A percentile compares a stretch with the other conserved stretches of the same genome.
Conservation (phyloP, 495 filamentous ascomycete species). For the Tricharina praecox region DNA sequence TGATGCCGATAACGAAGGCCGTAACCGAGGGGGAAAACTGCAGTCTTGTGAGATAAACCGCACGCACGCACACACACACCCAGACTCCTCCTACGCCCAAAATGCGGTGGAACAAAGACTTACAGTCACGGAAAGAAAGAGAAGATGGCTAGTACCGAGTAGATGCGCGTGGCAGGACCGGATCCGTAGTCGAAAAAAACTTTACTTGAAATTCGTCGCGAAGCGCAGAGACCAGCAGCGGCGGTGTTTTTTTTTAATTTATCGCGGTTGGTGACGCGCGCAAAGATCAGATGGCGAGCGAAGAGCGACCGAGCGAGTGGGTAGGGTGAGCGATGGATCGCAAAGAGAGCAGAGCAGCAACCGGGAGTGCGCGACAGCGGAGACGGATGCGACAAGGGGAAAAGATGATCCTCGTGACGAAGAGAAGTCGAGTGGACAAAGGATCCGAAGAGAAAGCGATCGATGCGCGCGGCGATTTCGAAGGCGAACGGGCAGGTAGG, state of each 20-base stretch:
- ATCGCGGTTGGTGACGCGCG: neutral
- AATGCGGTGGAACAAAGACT: slow-evolving; percentile 1
- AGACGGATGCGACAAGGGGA: neutral
- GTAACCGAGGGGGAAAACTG: neutral
- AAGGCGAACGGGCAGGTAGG: no score
- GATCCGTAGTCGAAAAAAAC: neutral
- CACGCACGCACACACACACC: neutral
- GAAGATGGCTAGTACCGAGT: neutral
- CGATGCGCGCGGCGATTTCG: neutral
- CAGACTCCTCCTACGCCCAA: no score
- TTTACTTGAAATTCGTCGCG: neutral
- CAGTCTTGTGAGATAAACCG: neutral
- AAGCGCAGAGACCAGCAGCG: no score
- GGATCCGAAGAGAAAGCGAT: neutral
- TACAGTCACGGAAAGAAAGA: neutral
- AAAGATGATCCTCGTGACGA: neutral
- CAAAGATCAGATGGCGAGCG: neutral
- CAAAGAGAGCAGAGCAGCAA: no score
- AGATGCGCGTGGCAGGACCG: neutral
- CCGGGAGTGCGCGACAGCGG: no score
- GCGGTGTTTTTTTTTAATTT: neutral
- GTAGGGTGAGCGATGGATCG: neutral
- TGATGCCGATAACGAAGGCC: slow-evolving; percentile 1
- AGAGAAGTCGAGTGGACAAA: neutral
- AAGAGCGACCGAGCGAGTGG: neutral